Base-by-base conservation (phyloP, 768 basidiomycete species). In the Mycena pura region DNA sequence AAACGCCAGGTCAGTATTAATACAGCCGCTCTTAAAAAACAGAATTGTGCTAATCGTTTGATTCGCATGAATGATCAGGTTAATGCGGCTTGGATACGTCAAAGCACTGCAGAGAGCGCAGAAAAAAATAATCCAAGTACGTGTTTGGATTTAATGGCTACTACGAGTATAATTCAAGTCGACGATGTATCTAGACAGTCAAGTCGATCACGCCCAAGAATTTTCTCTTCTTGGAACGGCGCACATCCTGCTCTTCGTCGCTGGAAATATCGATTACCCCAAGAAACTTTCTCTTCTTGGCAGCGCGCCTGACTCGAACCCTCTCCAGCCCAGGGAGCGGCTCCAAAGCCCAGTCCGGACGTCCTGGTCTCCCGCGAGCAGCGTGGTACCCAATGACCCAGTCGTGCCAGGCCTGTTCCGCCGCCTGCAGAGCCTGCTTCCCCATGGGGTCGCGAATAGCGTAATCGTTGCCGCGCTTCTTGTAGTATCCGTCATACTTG, bases 341-440 rank as follows among this genome's bases (percentile, higher is more conserved):
- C 38, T 53, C 19, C 19, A 34, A 24, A 13, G 24, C 27, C 24
- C 51, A 38, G 21, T 10, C 7, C n/a, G 36, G 19, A 14, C 47
- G 47, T 17, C 17, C 28, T 6, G 22, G 36, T 28, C 45, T 46
- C 25, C 36, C 51, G 36, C 24, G 51, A 29, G n/a, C 17, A 13
- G 22, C 34, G n/a, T n/a, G 47, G 13, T 28, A 48, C 10, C 17
- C 22, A 28, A 48, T 27, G 27, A 48, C 21, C 17, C 24, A 48
- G 14, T 48, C 25, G 47, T 48, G 47, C 47, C 47, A 48, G 10
- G 34, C 24, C 47, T 57, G 46, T 32, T 57, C 56, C 24, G 34
- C 56, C 2, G 3, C 25, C 27, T 48, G 56, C 28, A 57, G 19
- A 4, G 22, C 46, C 17, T 11, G n/a, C 15, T 24, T 50, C 7